A percentile compares a stretch with the other conserved stretches of the same genome.
phyloP scores from a whole-genome alignment of 148 eudicot genomes.

The Oxyria digyna region DNA sequence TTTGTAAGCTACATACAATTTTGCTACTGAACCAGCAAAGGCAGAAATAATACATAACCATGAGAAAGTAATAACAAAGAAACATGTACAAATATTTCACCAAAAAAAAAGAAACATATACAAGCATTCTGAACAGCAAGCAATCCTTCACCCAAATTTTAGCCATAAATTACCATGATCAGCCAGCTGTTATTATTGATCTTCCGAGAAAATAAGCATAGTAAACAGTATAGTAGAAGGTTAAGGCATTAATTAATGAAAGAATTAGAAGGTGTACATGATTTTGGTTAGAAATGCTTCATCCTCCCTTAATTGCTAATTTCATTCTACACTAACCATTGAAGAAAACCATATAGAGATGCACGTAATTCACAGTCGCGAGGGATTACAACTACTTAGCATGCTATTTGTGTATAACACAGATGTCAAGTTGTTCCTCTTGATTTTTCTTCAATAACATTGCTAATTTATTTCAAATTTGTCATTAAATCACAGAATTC shows the following conservation, averaged over 20 bases:
- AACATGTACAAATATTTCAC: not conserved
- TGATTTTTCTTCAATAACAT: not conserved
- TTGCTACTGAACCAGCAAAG: not conserved
- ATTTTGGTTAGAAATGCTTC: not conserved
- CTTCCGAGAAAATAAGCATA: too few relatives aligned
- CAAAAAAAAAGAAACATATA: not conserved
- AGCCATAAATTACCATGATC: not conserved
- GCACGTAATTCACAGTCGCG: too few relatives aligned
- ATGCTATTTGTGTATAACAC: not conserved
- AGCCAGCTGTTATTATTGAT: too few relatives aligned
- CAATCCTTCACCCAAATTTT: not conserved
- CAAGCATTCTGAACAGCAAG: not conserved
- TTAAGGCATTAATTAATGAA: not conserved
- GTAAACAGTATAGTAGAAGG: not conserved
- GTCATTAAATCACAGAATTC: too few relatives aligned
- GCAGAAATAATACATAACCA: not conserved
- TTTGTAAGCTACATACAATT: too few relatives aligned
- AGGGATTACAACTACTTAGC: too few relatives aligned
- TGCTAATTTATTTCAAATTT: not conserved
- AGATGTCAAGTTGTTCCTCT: not conserved
- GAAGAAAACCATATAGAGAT: too few relatives aligned
- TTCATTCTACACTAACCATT: too few relatives aligned
- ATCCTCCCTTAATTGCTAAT: not conserved
- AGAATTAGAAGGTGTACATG: not conserved
- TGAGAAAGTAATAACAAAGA: not conserved